phyloP scores from a whole-genome alignment of 805 yeast genomes.

The Saturnispora sanitii region DNA sequence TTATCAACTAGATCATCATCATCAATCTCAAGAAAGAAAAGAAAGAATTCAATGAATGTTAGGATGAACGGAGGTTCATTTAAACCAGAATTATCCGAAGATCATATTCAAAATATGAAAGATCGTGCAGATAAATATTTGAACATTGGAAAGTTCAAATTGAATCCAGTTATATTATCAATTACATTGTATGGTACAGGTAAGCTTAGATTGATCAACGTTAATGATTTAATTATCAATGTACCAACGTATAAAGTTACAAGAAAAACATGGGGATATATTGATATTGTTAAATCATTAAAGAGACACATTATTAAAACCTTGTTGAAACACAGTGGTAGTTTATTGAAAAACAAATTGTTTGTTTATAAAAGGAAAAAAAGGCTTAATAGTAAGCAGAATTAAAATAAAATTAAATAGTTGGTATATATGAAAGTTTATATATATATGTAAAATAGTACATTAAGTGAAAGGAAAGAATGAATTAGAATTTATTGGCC shows the following conservation, averaged over 20 bases:
- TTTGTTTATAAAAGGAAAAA: conserved; percentile 13
- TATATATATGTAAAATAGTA: too few relatives aligned
- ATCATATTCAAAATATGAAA: conserved; percentile 47
- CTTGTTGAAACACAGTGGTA: conserved; percentile 59
- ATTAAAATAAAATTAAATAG: background rate
- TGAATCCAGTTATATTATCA: conserved; percentile 44
- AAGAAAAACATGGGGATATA: conserved; percentile 61
- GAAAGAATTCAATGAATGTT: background rate
- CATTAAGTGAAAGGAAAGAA: conserved; percentile 2
- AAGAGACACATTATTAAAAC: conserved; percentile 55
- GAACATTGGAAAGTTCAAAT: conserved; percentile 50
- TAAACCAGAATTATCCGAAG: conserved; percentile 3
- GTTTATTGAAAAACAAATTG: conserved; percentile 68
- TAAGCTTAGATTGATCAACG: conserved; percentile 58
- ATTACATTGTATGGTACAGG: conserved; percentile 75
- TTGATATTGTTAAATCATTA: conserved; percentile 54
- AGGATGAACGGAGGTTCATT: background rate
- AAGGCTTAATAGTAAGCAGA: conserved; percentile 7
- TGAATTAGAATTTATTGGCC: background rate
- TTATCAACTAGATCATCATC: background rate
- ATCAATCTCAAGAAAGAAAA: background rate
- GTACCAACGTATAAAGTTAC: conserved; percentile 52
- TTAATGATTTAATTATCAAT: conserved; percentile 57
- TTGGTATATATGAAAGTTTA: background rate
- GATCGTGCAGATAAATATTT: conserved; percentile 63